Evolutionary conservation across 805 yeast genomes (phyloP).

Genomic region (Candida morakotiae): DNA sequence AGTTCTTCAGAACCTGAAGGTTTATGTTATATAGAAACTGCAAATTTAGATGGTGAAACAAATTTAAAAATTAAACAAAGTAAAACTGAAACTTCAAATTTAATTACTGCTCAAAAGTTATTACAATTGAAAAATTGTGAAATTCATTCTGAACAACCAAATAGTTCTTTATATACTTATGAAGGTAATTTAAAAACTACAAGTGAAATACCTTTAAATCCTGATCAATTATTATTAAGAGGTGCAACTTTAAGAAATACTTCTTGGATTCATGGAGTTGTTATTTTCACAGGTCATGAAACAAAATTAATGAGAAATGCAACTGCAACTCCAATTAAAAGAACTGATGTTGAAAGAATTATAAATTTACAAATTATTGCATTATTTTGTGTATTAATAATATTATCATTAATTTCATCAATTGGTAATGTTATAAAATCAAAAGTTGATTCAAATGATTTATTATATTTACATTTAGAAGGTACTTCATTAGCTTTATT

Average conservation of each 20-base stretch:
- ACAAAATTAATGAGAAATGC: constrained; percentile 98
- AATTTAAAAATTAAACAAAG: constrained; percentile 94
- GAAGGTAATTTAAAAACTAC: constrained; percentile 71
- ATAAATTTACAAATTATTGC: constrained; percentile 91
- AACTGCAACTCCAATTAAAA: constrained; percentile 95
- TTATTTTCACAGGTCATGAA: constrained; percentile 96
- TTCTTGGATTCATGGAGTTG: constrained; percentile 91
- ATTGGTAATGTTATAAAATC: constrained; percentile 81
- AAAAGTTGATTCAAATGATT: constrained; percentile 44
- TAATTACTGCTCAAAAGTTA: constrained; percentile 62
- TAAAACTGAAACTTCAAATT: constrained; percentile 65
- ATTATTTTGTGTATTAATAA: constrained; percentile 73
- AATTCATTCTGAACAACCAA: constrained; percentile 85
- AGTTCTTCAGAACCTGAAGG: constrained; percentile 98
- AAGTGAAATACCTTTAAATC: constrained; percentile 65
- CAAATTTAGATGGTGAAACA: constrained; percentile 97
- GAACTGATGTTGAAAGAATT: constrained; percentile 94
- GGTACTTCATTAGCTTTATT: constrained; percentile 64
- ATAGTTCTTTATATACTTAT: constrained; percentile 87
- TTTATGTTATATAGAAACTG: constrained; percentile 93
- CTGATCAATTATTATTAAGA: constrained; percentile 87
- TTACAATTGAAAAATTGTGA: constrained; percentile 28
- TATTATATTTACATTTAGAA: constrained; percentile 64
- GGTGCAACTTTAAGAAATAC: constrained; percentile 97
- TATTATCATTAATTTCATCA: constrained; percentile 75